Evolutionary conservation across 192 early-diverging fungal genomes (phyloP).

Genomic region (Rhizophagus prolifer): DNA sequence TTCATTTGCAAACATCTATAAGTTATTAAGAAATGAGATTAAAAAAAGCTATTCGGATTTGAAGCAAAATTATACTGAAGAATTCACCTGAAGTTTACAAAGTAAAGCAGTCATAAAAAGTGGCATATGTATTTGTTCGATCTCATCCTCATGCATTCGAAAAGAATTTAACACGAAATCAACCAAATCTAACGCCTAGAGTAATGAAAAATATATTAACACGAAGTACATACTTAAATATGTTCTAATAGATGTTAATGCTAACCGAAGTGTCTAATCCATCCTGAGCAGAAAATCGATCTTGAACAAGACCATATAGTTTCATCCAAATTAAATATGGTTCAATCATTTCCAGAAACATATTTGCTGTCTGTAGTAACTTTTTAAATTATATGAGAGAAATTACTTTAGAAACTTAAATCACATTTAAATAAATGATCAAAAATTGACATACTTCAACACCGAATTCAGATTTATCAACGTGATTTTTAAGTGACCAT

Average conservation of each 20-base stretch:
- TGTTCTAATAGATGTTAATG: not conserved
- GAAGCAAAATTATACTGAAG: not conserved
- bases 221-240: not conserved
- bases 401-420: not conserved
- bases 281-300: conserved; percentile 39
- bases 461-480: conserved; percentile 39
- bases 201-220: conserved; percentile 15
- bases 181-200: conserved; percentile 56
- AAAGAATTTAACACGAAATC: conserved; percentile 73
- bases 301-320: conserved; percentile 55
- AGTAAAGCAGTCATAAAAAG: conserved; percentile 66
- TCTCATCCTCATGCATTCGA: conserved; percentile 81
- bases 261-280: conserved; percentile 33
- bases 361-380: conserved; percentile 79
- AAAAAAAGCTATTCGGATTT: not conserved
- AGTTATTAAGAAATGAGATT: not conserved
- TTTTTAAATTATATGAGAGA: conserved; percentile 26
- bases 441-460: conserved; percentile 37
- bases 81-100: conserved; percentile 49
- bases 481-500: conserved; percentile 60
- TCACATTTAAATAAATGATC: too few species aligned
- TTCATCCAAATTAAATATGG: conserved; percentile 83
- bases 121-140: conserved; percentile 78
- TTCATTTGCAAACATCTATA: conserved; percentile 20
- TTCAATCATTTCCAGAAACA: conserved; percentile 90